These are phyloP conservation scores for Penicillium coffeae DNA, from an alignment of 495 filamentous ascomycete genomes.

Conservation along the genomic window DNA sequence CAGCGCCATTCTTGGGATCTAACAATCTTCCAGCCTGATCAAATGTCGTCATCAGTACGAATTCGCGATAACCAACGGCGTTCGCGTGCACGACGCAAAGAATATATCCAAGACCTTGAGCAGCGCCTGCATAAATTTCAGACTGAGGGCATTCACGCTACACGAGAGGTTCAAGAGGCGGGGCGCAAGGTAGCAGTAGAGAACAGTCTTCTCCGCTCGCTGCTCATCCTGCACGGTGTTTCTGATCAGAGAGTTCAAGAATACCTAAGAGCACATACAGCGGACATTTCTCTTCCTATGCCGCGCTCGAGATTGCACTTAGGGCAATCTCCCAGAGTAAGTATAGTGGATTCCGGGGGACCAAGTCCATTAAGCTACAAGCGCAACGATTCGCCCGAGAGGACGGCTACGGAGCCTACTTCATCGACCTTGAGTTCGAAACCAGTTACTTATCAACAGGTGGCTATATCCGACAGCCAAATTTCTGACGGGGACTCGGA, in stretches of 20 bases:
- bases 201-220: slow-evolving; percentile 52
- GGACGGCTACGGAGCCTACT: not conserved
- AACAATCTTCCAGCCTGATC: not conserved
- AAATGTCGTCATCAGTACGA: slow-evolving; percentile 9
- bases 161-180: slow-evolving; percentile 58
- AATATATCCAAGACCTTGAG: slow-evolving; percentile 65
- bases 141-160: slow-evolving; percentile 53
- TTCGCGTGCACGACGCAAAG: slow-evolving; percentile 64
- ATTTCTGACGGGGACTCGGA: slow-evolving; percentile 7
- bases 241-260: slow-evolving; percentile 7
- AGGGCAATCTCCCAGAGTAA: slow-evolving; percentile 1
- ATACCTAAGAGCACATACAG: slow-evolving; percentile 11
- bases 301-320: slow-evolving; percentile 3
- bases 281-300: slow-evolving; percentile 4
- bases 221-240: slow-evolving; percentile 34
- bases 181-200: slow-evolving; percentile 61
- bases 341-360: slow-evolving; percentile 1
- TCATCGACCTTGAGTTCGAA: slow-evolving; percentile 2
- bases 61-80: slow-evolving; percentile 68
- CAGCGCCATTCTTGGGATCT: too few relatives aligned
- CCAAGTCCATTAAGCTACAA: slow-evolving; percentile 4
- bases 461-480: slow-evolving; percentile 9
- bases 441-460: slow-evolving; percentile 8
- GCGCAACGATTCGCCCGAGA: slow-evolving; percentile 7
- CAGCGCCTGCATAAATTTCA: slow-evolving; percentile 22